phyloP scores from a whole-genome alignment of 495 filamentous ascomycete species.

The Penicillium crystallinum region DNA sequence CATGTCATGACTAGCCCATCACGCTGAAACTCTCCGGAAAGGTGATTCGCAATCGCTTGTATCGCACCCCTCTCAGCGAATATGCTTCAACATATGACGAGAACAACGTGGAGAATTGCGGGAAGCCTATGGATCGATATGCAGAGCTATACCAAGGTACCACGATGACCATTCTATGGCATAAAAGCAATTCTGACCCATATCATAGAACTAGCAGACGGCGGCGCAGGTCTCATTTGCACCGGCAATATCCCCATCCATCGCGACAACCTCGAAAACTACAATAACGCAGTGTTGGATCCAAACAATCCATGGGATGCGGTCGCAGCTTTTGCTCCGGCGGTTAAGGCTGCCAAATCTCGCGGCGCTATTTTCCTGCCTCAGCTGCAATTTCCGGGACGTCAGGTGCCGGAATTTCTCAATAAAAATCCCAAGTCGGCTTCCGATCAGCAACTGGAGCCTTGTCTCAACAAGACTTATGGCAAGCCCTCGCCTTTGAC shows the following conservation, averaged over 20 bases:
- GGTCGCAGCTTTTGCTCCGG: conserved; percentile 14
- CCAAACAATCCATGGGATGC: conserved; percentile 16
- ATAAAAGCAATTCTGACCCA: not conserved
- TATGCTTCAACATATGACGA: conserved; percentile 16
- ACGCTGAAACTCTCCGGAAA: conserved; percentile 16
- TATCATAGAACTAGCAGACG: conserved; percentile 8
- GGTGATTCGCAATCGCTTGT: conserved; percentile 13
- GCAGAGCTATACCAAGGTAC: conserved; percentile 16
- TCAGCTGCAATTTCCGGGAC: conserved; percentile 13
- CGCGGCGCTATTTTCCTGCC: conserved; percentile 14
- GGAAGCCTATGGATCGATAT: conserved; percentile 13
- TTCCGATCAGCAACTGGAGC: conserved; percentile 7
- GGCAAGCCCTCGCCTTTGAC: conserved; percentile 14
- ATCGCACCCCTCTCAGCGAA: conserved; percentile 15
- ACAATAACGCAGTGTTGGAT: conserved; percentile 18
- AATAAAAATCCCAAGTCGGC: conserved; percentile 13
- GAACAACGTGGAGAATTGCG: conserved; percentile 12
- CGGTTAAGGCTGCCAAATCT: conserved; percentile 13
- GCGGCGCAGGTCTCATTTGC: conserved; percentile 14
- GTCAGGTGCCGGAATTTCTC: conserved; percentile 13
- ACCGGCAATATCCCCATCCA: conserved; percentile 17
- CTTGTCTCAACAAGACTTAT: conserved; percentile 15
- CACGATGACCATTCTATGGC: too few relatives aligned
- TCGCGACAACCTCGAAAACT: conserved; percentile 18
- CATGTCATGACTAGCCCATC: conserved; percentile 5